phyloP scores from a whole-genome alignment of 768 basidiomycete species.

The Leccinum sublutescens region DNA sequence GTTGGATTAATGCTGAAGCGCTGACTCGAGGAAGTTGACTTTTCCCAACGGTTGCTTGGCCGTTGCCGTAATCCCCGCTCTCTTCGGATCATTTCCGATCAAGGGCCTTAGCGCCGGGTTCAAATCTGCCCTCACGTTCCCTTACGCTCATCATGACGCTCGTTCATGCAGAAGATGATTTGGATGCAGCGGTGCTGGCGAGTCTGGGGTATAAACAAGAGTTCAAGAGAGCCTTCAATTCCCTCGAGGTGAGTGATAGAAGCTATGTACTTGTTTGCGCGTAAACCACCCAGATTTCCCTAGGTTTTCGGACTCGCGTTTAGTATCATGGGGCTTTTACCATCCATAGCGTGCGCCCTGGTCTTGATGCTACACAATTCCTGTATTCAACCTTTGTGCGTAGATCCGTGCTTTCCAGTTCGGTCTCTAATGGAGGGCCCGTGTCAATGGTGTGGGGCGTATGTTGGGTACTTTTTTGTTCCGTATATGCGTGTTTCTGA shows the following conservation, averaged over 20 bases:
- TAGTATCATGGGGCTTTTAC: conserved; percentile 65
- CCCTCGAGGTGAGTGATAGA: conserved; percentile 24
- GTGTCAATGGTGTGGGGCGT: conserved; percentile 44
- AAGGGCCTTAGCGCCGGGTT: background rate
- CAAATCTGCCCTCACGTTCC: background rate
- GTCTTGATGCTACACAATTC: conserved; percentile 7
- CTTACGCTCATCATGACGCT: conserved; percentile 1
- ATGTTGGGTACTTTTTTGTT: conserved; percentile 7
- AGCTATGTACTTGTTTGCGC: no score
- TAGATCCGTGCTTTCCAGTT: conserved; percentile 43
- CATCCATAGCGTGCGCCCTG: conserved; percentile 51
- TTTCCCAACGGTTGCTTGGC: no score
- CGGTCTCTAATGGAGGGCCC: conserved; percentile 47
- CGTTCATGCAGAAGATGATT: background rate
- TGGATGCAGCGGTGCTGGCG: conserved; percentile 29
- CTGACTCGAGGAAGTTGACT: no score
- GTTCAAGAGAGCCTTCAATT: conserved; percentile 33
- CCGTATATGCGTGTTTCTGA: background rate
- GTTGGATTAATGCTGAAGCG: no score
- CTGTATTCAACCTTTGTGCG: background rate
- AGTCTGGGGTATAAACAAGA: conserved; percentile 35
- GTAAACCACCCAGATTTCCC: background rate
- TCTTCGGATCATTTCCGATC: background rate
- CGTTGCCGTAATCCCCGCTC: background rate
- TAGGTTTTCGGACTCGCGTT: conserved; percentile 71